Evolutionary conservation across 805 yeast species (phyloP), one percentile per base, ranked within the genome.

Genomic region (Sungouiella blattae): DNA sequence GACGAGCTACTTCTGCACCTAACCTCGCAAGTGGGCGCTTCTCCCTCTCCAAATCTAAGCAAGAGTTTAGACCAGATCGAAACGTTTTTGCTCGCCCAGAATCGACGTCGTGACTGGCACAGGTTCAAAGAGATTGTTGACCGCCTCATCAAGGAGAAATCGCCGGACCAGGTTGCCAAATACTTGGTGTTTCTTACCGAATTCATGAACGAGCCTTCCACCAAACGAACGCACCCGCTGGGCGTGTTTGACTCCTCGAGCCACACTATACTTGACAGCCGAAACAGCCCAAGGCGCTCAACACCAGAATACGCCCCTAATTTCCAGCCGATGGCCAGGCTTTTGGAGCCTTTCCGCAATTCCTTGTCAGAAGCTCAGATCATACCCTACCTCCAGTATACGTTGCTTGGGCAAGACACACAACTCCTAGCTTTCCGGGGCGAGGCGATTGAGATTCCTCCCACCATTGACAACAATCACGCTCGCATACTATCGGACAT

Each of bases 381-480:
- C 3, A 35, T 78, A 29, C 58, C 64, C 26, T 67, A 64, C 43
- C 58, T 80, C 3, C 66, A 75, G 5, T 82, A 71, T 43, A 69
- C 83, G 0, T 50, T 83, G 29, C 52, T 75, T n/a, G 88, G 87
- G 0, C 68, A 78, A 2, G 81, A 81, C 18, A 77, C 87, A 3
- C 71, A 69, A 21, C 41, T 79, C 38, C 69, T 82, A 32, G 69
- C 77, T 1, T 67, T 78, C 37, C 55, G 56, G 12, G 49, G 52
- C 6, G 60, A 59, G n/a, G 52, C 46, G 26, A 49, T 64, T 15
- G 52, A 44, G 5, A 50, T 84, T 3, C 89, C 93, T 1, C 41
- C 56, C 1, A 64, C 67, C 28, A 56, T 83, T 11, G 74, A 79
- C 17, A 73, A 71, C 40, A 74, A 87, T 5, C 64, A 74, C 16